Evolutionary conservation across 1,284 basidiomycete genomes (phyloP).

Genomic region (Cystobasidium sp.): DNA sequence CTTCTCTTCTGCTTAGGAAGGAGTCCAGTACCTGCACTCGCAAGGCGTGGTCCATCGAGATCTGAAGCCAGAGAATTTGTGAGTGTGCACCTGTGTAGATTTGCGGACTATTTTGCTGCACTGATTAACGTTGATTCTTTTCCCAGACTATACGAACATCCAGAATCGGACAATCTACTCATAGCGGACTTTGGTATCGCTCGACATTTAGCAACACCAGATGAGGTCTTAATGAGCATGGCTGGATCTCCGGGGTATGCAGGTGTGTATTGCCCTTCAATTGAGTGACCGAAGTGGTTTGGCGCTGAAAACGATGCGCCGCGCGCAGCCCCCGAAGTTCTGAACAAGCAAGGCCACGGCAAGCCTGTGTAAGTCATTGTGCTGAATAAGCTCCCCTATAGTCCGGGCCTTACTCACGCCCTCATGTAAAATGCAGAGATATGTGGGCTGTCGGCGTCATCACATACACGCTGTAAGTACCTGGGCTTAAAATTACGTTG

Average conservation of each 20-base stretch:
- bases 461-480: constrained; percentile 66
- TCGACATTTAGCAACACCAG: constrained; percentile 76
- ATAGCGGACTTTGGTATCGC: constrained; percentile 98
- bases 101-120: constrained; percentile 54
- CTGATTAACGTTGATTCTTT: constrained; percentile 48
- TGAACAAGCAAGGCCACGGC: constrained; percentile 80
- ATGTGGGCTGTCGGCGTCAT: constrained; percentile 64
- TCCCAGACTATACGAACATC: constrained; percentile 11
- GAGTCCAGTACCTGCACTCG: constrained; percentile 52
- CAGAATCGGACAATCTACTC: constrained; percentile 68
- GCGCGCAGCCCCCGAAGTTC: constrained; percentile 67
- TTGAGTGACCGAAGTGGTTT: constrained; percentile 3
- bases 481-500: not conserved
- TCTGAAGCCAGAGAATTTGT: constrained; percentile 56
- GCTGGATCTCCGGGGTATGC: constrained; percentile 94
- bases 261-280: constrained; percentile 54
- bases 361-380: constrained; percentile 78
- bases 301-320: not conserved
- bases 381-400: not conserved
- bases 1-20: constrained; percentile 34
- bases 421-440: not conserved
- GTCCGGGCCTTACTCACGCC: not conserved
- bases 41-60: constrained; percentile 91
- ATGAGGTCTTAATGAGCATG: constrained; percentile 76
- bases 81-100: not conserved